phyloP scores from a whole-genome alignment of 179 eudicot species.

The Spergularia azorica region DNA sequence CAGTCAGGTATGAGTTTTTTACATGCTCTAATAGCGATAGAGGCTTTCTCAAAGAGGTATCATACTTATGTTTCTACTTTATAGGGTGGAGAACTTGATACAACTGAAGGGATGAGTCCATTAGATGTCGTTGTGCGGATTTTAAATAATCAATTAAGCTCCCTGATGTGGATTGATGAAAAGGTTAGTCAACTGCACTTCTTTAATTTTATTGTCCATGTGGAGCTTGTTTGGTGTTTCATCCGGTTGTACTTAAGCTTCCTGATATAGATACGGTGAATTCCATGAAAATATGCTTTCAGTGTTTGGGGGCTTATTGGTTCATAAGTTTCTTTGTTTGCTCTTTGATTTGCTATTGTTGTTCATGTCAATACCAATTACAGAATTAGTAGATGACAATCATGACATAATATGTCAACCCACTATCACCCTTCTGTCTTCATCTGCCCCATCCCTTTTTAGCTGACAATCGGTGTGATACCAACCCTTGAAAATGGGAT shows the following conservation, averaged over 20 bases:
- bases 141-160: slow-evolving; percentile 85
- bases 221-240: neutral
- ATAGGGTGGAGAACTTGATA: slow-evolving; percentile 88
- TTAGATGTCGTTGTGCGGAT: slow-evolving; percentile 85
- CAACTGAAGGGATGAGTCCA: slow-evolving; percentile 82
- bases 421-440: too few relatives aligned
- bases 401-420: too few relatives aligned
- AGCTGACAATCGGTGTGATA: too few relatives aligned
- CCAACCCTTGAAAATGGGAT: too few relatives aligned
- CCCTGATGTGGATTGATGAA: slow-evolving; percentile 96
- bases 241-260: neutral
- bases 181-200: slow-evolving; percentile 52
- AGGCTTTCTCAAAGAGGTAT: neutral
- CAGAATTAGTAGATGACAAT: too few relatives aligned
- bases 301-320: neutral
- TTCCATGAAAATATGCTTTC: neutral
- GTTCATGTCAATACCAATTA: too few relatives aligned
- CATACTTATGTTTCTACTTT: slow-evolving; percentile 19
- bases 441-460: too few relatives aligned
- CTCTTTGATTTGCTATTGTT: too few relatives aligned
- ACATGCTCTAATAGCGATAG: neutral
- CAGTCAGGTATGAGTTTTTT: slow-evolving; percentile 52
- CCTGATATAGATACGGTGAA: slow-evolving; percentile 2
- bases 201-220: neutral
- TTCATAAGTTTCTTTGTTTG: neutral